Evolutionary conservation across 345 rosid species (phyloP), one percentile per base, ranked within the genome.

Genomic region (Geranium rotundifolium): DNA sequence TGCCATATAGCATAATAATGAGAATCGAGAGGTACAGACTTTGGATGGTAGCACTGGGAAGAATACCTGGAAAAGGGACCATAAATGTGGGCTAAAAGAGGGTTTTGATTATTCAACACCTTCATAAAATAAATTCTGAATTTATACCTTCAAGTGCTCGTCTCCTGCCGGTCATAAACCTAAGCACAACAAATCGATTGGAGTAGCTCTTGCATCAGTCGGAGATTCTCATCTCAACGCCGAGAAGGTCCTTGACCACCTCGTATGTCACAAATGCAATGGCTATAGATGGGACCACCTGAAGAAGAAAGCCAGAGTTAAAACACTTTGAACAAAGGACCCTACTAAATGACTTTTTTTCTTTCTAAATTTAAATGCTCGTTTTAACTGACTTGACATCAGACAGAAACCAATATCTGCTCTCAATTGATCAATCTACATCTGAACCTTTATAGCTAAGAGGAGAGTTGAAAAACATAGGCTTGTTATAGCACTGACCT

Each of bases 261-360:
- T 84, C 90, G 19, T 87, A 87, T 7, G 90, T 76, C 58, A 87
- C 95, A 65, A 87, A 87, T 20, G 92, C 89, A 62, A 86, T 86
- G 34, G 93, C 85, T 66, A 86, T 86, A 0, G 89, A 86, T 1
- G 89, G 93, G 18, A 86, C 89, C 63, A 84, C 93, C 89, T 86
- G 72, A 34, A 76, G 55, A 52, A 50, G 10, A 67, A 60, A 17
- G 29, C 41, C 8, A 56, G 49, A 46, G 15, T 7, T 2, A 9
- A 9, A 46, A 46, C 8, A 2, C 16, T 2, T 46, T 46, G 52
- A 12, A 2, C 14, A 7, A 3, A 46, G 3, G 52, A 37, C 46
- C 27, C 27, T 23, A 23, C 27, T 23, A 23, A 23, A 23, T 23
- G 27, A 23, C 1, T 23, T 23, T 23, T 23, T 37, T 37, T 37